A percentile compares a stretch with the other conserved stretches of the same genome.
These are phyloP conservation scores for Fomitopsis palustris DNA, from an alignment of 1,284 basidiomycete genomes.

Conservation along the genomic window DNA sequence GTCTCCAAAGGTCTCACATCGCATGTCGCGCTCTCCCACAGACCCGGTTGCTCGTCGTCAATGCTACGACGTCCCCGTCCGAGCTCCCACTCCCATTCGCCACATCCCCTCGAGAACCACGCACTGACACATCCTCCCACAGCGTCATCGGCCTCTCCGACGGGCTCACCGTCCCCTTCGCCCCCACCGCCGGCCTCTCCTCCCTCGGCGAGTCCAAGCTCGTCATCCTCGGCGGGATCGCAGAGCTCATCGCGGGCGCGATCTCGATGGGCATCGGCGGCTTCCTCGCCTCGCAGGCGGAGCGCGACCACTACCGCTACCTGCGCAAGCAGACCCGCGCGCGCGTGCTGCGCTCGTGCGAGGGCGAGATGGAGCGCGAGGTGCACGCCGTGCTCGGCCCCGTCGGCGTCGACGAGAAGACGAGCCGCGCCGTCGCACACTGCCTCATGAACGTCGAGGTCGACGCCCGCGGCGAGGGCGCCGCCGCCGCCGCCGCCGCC, in stretches of 20 bases:
- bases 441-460: slow-evolving; percentile 69
- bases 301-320: slow-evolving; percentile 92
- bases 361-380: slow-evolving; percentile 94
- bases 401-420: slow-evolving; percentile 82
- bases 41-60: no score
- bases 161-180: slow-evolving; percentile 94
- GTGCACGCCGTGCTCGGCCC: slow-evolving; percentile 86
- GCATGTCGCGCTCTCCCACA: no score
- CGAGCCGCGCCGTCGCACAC: slow-evolving; percentile 78
- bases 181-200: slow-evolving; percentile 86
- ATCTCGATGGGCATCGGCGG: slow-evolving; percentile 98
- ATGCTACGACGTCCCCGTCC: no score
- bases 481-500: slow-evolving; percentile 3
- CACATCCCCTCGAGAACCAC: slow-evolving; percentile 1
- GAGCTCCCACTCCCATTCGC: background rate
- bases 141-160: slow-evolving; percentile 95
- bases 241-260: slow-evolving; percentile 93
- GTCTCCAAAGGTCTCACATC: no score
- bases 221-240: slow-evolving; percentile 88
- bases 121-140: slow-evolving; percentile 7
- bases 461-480: slow-evolving; percentile 25
- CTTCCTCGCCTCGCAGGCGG: slow-evolving; percentile 94
- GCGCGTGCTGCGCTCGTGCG: slow-evolving; percentile 85
- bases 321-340: slow-evolving; percentile 70
- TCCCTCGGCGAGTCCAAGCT: slow-evolving; percentile 85